Base-by-base conservation (phyloP, 2,329 filamentous ascomycete species). In the Sporothrix mexicana region DNA sequence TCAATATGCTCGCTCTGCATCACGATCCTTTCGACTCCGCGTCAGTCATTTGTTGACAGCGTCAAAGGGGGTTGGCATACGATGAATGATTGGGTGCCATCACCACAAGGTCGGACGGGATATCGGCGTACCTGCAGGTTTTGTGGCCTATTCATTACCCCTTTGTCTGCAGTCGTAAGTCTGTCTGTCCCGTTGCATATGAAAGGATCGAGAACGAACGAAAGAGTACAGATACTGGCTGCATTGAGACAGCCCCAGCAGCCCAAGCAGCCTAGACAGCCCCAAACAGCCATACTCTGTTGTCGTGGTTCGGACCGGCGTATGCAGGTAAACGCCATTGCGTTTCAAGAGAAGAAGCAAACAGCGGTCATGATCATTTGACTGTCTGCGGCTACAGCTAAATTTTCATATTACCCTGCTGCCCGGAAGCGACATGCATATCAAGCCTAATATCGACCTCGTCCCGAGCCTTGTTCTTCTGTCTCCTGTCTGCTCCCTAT, bases 301-400 rank as follows among this genome's bases (percentile, higher is more conserved):
- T 36, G 64, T 17, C 15, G 62, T 67, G 47, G 8, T 51, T 51
- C 45, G 23, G 45, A 25, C 61, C 45, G 13, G 17, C 45, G 25
- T 51, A 51, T 51, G 64, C 64, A 67, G 45, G 45, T 36, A 51
- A 13, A 67, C 64, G 45, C 23, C 45, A 51, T 51, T 51, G 23
- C 64, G 64, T 67, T 67, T 67, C 45, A 51, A 51, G 45, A 20
- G 17, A 67, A 67, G 7, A 36, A 7, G 2, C 15, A 8, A 2
- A 36, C 30, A 7, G 30, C 5, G 3, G 30, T 1, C 30, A 36
- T 36, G 3, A 36, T 5, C 30, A 36, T 36, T 2, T 36, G 3
- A 5, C 3, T 36, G 30, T 36, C 30, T 36, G 30, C 30, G 30
- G 30, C 30, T 36, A 36, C 30, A 36, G 3, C 3, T 36, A 36